These are phyloP conservation scores for Lasiosphaeria ovina DNA, from an alignment of 495 filamentous ascomycete species.

Conservation along the genomic window DNA sequence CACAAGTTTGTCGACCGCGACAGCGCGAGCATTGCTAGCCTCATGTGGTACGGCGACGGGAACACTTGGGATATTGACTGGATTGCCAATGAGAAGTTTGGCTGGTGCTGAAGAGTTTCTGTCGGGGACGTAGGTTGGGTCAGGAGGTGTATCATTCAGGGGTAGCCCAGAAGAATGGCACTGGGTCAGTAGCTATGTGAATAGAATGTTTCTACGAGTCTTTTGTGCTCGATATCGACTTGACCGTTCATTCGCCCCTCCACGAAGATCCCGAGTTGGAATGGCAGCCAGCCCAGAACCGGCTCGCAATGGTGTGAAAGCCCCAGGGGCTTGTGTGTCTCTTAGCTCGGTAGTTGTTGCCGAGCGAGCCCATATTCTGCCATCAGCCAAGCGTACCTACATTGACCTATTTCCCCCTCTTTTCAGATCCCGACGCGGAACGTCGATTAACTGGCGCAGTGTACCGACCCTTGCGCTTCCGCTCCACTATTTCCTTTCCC, in stretches of 20 bases:
- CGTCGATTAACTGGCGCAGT: too few species aligned
- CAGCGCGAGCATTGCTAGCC: slow-evolving; percentile 49
- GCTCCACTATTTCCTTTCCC: too few species aligned
- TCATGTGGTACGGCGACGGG: slow-evolving; percentile 54
- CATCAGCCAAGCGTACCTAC: not conserved
- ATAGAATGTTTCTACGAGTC: too few species aligned
- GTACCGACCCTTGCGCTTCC: too few species aligned
- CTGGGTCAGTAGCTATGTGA: not conserved
- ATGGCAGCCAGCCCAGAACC: not conserved
- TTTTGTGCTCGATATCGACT: too few species aligned
- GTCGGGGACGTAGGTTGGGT: not conserved
- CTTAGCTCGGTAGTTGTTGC: too few species aligned
- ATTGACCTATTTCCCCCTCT: too few species aligned
- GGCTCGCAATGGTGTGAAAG: not conserved
- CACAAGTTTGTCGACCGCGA: slow-evolving; percentile 45
- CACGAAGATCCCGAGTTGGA: not conserved
- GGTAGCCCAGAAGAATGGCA: not conserved
- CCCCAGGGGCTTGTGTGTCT: not conserved
- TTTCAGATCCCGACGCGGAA: too few species aligned
- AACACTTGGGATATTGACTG: slow-evolving; percentile 64
- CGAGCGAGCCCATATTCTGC: too few species aligned
- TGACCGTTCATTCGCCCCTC: not conserved
- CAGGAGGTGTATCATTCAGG: not conserved
- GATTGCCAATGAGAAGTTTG: slow-evolving; percentile 90
- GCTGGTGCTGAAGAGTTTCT: slow-evolving; percentile 65